phyloP scores from a whole-genome alignment of 257 asterid species.

The Ocimum tenuiflorum region DNA sequence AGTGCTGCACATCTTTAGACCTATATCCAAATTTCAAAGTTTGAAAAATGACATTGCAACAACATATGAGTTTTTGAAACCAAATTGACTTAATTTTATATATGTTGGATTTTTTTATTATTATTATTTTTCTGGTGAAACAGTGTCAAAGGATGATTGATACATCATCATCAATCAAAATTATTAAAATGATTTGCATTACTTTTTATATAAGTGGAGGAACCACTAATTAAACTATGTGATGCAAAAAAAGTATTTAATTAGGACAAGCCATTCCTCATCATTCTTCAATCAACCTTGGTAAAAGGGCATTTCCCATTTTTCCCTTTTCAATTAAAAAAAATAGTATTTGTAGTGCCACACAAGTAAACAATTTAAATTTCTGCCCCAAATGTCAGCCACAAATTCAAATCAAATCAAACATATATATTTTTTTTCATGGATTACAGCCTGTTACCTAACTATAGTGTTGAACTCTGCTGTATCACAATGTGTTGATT shows the following conservation, averaged over 20 bases:
- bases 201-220: constrained; percentile 23
- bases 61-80: neutral
- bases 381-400: neutral
- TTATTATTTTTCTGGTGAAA: neutral
- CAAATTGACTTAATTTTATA: neutral
- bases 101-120: too few species aligned
- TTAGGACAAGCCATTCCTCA: constrained; percentile 2
- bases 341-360: constrained; percentile 5
- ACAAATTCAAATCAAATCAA: neutral
- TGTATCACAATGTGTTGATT: neutral
- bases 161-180: constrained; percentile 13
- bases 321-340: neutral
- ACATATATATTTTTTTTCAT: too few species aligned
- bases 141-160: neutral
- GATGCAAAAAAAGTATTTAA: neutral
- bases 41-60: neutral
- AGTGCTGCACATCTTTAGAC: too few species aligned
- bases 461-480: neutral
- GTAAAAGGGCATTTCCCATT: neutral
- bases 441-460: neutral
- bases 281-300: constrained; percentile 19
- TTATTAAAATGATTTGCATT: too few species aligned
- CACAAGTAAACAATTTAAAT: constrained; percentile 3
- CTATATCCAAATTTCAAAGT: neutral
- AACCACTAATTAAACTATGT: constrained; percentile 12